Evolutionary conservation across 768 basidiomycete genomes (phyloP).

Genomic region (Epithele typhae): DNA sequence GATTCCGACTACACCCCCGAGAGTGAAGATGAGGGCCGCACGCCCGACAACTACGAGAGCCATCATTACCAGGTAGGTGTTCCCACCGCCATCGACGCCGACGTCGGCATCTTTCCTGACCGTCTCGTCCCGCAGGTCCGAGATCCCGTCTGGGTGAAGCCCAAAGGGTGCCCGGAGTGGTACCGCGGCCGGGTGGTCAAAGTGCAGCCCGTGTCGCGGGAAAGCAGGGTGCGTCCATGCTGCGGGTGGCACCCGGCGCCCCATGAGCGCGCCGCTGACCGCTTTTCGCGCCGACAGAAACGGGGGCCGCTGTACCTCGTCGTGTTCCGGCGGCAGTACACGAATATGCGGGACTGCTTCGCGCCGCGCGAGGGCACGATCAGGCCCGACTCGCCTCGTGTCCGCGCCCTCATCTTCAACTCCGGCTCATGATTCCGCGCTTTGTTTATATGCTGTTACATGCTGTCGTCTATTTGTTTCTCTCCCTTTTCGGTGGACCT

Average conservation of each 20-base stretch:
- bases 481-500: too few relatives aligned
- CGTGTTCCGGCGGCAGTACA: constrained; percentile 17
- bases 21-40: constrained; percentile 4
- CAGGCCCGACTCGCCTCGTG: constrained; percentile 24
- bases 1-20: constrained; percentile 12
- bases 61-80: constrained; percentile 7
- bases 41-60: too few relatives aligned
- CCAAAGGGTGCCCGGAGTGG: constrained; percentile 7
- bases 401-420: constrained; percentile 14
- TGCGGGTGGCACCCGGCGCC: not conserved
- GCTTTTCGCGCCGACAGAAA: constrained; percentile 1
- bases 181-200: constrained; percentile 7
- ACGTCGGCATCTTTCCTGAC: too few relatives aligned
- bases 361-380: constrained; percentile 27
- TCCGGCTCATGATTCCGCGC: too few relatives aligned
- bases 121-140: constrained; percentile 2
- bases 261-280: not conserved
- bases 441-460: too few relatives aligned
- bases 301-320: constrained; percentile 13
- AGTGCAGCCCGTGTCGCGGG: constrained; percentile 1
- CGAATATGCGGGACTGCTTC: constrained; percentile 18
- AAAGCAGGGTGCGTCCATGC: not conserved
- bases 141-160: constrained; percentile 12
- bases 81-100: too few relatives aligned
- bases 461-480: not conserved